These are phyloP conservation scores for Euphorbia lathyris DNA, from an alignment of 345 rosid species.

Conservation along the genomic window DNA sequence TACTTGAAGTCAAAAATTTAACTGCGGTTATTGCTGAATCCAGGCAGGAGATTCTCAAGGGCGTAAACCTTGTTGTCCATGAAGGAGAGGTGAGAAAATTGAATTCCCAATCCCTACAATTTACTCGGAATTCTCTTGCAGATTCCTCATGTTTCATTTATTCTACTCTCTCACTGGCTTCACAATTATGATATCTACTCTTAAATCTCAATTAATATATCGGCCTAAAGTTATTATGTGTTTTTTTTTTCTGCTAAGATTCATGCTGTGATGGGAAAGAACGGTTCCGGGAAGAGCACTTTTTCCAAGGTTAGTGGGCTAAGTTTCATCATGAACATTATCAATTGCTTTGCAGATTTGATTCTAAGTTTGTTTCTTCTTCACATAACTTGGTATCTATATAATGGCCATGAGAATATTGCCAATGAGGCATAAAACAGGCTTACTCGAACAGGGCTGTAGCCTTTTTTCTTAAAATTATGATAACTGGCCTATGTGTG, in stretches of 20 bases:
- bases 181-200: too few relatives aligned
- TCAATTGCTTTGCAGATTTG: neutral
- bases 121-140: neutral
- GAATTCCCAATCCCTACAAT: neutral
- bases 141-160: neutral
- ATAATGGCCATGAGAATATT: neutral
- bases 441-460: neutral
- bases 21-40: slow-evolving; percentile 77
- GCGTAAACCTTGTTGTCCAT: slow-evolving; percentile 62
- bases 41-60: slow-evolving; percentile 79
- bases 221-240: neutral
- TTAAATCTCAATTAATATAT: neutral
- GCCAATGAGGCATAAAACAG: neutral
- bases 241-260: slow-evolving; percentile 35
- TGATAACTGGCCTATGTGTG: neutral
- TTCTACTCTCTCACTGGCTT: too few relatives aligned
- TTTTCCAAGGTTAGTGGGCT: slow-evolving; percentile 68
- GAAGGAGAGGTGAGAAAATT: slow-evolving; percentile 73
- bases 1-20: slow-evolving; percentile 76
- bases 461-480: neutral
- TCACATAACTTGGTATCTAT: too few relatives aligned
- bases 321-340: neutral
- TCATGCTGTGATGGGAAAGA: slow-evolving; percentile 96
- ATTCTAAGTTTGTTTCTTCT: neutral
- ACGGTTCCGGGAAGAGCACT: slow-evolving; percentile 98